A percentile compares a stretch with the other conserved stretches of the same genome.
These are phyloP conservation scores for Ganoderma lingzhi DNA, from an alignment of 1,284 basidiomycete genomes.

Conservation along the genomic window DNA sequence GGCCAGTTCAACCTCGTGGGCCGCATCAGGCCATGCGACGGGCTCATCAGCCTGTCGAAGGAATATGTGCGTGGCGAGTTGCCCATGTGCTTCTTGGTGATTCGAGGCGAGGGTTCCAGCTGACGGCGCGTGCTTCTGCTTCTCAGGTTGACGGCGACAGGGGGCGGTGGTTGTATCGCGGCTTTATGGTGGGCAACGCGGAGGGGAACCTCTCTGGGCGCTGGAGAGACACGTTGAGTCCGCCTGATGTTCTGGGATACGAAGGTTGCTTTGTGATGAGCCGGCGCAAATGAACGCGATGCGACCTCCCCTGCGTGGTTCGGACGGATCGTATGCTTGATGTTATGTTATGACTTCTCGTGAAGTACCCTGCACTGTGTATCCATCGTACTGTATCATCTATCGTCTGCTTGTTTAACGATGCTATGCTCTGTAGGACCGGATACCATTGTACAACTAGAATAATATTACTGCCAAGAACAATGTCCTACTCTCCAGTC, in stretches of 20 bases:
- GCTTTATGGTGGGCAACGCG: conserved; percentile 72
- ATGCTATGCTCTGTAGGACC: neutral
- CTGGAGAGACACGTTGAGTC: conserved; percentile 79
- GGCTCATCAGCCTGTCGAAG: conserved; percentile 74
- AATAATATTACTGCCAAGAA: neutral
- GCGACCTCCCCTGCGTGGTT: neutral
- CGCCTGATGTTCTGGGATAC: conserved; percentile 63
- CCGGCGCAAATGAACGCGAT: conserved; percentile 47
- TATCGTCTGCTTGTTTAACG: neutral
- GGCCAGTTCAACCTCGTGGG: conserved; percentile 78
- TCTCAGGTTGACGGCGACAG: conserved; percentile 70
- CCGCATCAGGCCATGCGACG: conserved; percentile 73
- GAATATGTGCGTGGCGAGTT: conserved; percentile 67
- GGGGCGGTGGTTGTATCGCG: conserved; percentile 80
- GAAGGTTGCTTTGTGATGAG: conserved; percentile 82
- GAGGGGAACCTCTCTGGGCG: conserved; percentile 73
- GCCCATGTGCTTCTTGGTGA: neutral
- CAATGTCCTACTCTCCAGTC: neutral
- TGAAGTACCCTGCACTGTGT: neutral
- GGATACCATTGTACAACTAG: conserved; percentile 1
- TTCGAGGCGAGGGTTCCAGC: neutral
- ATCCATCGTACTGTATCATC: neutral
- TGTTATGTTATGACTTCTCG: conserved; percentile 1
- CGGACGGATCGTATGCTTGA: neutral
- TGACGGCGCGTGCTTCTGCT: neutral